A percentile compares a stretch with the other conserved stretches of the same genome.
These are phyloP conservation scores for Waltergamsia citrina DNA, from an alignment of 2,329 filamentous ascomycete genomes.

Conservation along the genomic window DNA sequence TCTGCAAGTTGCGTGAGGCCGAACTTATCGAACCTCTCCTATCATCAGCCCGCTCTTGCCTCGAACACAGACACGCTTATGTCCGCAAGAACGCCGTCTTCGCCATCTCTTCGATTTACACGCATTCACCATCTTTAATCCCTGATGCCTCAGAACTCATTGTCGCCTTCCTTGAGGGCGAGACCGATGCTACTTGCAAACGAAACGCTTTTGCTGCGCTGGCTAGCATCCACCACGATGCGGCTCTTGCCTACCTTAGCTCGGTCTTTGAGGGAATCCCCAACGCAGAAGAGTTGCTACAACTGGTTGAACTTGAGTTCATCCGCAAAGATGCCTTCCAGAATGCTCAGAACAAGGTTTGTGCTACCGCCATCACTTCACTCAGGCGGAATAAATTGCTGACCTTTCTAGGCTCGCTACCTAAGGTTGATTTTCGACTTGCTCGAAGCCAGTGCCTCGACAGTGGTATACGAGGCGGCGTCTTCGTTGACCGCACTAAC, in stretches of 20 bases:
- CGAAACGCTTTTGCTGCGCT: conserved; percentile 93
- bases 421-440: conserved; percentile 93
- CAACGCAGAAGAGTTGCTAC: conserved; percentile 87
- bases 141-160: conserved; percentile 93
- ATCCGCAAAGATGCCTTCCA: conserved; percentile 95
- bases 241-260: conserved; percentile 79
- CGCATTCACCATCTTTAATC: conserved; percentile 83
- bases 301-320: conserved; percentile 91
- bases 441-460: conserved; percentile 84
- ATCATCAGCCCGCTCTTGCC: conserved; percentile 81
- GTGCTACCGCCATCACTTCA: conserved; percentile 9
- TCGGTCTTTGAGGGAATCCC: conserved; percentile 87
- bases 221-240: conserved; percentile 84
- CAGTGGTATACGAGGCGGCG: conserved; percentile 94
- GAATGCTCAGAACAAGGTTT: conserved; percentile 86
- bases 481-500: conserved; percentile 91
- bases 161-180: conserved; percentile 76
- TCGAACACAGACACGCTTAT: conserved; percentile 94
- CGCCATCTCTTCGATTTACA: conserved; percentile 84
- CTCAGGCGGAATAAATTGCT: conserved; percentile 8
- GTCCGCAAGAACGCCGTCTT: conserved; percentile 98
- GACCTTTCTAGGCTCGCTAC: conserved; percentile 60
- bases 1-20: conserved; percentile 90
- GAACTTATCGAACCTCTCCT: conserved; percentile 95
- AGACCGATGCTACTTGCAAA: conserved; percentile 94